Base-by-base conservation (phyloP, 371 early-diverging fungal genomes). In the Smittium culicis region DNA sequence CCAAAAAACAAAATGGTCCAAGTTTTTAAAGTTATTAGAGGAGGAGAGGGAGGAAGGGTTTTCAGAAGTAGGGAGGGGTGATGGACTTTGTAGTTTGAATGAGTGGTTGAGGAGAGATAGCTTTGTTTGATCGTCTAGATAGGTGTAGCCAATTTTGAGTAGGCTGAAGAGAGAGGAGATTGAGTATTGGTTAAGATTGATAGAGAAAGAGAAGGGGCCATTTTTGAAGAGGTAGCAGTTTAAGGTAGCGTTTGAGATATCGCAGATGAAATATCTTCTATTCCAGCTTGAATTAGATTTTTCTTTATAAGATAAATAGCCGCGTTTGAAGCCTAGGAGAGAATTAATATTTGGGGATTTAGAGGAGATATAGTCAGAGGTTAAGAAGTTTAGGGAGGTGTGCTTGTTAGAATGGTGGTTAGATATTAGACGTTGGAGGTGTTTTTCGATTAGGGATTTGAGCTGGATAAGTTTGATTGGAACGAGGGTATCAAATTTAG, bases 211-310 rank as follows among this genome's bases (percentile, higher is more conserved):
- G 32, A 71, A 64, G 17, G 66, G 60, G 32, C 78, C 78, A 35
- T 76, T 76, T 28, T 69, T 70, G 55, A 79, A 77, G 74, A 90
- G 90, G 71, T 81, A 87, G 71, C 89, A 92, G 66, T 90, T 87
- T 35, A 92, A 74, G 8, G 83, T 69, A 1, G 79, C 79, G 31
- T 78, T 79, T 61, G 81, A 79, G 56, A 85, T 74, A 31, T 81
- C 75, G 77, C 88, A 74, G 64, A 70, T 70, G 66, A 76, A 92
- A 76, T 84, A 91, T 68, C 90, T 80, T 31, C 84, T 79, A 73
- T 92, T 92, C 87, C 87, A 89, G 1, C 88, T 88, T 32, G 91
- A 91, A 82, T 88, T 88, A 72, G 85, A 88, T 73, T 88, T 90
- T 34, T 91, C 90, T 71, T 83, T 84, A 75, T 92, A 92, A 45